Evolutionary conservation across 768 basidiomycete genomes (phyloP).

Genomic region (Boletus reticulatus): DNA sequence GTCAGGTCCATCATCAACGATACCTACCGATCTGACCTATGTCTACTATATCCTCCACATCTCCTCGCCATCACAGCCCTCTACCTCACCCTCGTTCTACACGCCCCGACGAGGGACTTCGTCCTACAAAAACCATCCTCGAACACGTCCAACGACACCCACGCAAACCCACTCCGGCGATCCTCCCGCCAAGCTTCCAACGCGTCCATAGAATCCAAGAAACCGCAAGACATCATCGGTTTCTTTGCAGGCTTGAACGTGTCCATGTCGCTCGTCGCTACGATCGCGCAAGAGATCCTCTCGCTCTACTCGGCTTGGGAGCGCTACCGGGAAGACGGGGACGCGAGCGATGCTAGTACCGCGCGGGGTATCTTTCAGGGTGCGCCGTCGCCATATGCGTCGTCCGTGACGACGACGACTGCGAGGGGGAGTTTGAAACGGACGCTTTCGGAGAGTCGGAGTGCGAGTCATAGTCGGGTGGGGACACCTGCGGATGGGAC

Average conservation of each 20-base stretch:
- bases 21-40: conserved; percentile 89
- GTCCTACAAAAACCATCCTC: conserved; percentile 39
- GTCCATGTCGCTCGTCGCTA: conserved; percentile 75
- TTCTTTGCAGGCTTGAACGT: conserved; percentile 89
- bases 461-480: conserved; percentile 25
- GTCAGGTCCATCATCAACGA: conserved; percentile 96
- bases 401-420: conserved; percentile 2
- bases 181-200: conserved; percentile 49
- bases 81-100: conserved; percentile 81
- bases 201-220: conserved; percentile 28
- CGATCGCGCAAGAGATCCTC: conserved; percentile 89
- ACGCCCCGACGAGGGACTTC: conserved; percentile 51
- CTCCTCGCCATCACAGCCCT: conserved; percentile 90
- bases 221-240: conserved; percentile 65
- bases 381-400: conserved; percentile 20
- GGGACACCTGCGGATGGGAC: conserved; percentile 27
- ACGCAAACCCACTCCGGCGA: conserved; percentile 46
- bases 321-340: conserved; percentile 65
- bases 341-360: conserved; percentile 30
- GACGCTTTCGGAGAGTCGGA: conserved; percentile 18
- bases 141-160: conserved; percentile 14
- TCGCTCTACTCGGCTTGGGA: conserved; percentile 90
- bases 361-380: conserved; percentile 17
- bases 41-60: conserved; percentile 94
- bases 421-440: conserved; percentile 24